phyloP scores from a whole-genome alignment of 176 grass and related monocot genomes.

The Zea luxurians region DNA sequence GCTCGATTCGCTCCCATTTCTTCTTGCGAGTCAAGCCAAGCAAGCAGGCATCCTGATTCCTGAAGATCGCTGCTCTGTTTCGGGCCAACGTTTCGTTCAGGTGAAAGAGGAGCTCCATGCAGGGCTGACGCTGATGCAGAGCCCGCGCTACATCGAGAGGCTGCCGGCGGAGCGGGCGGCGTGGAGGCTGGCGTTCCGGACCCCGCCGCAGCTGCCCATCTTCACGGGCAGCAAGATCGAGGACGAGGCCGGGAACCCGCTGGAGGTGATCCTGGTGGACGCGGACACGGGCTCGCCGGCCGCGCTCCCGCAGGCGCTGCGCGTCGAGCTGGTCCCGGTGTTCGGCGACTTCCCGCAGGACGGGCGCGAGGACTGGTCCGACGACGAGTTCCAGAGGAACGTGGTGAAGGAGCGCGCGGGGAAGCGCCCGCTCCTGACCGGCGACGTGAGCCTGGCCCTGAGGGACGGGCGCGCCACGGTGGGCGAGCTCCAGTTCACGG shows the following conservation, averaged over 20 bases:
- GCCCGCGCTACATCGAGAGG: conserved; percentile 43
- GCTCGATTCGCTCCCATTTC: background rate
- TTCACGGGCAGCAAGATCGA: conserved; percentile 90
- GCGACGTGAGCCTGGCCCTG: conserved; percentile 62
- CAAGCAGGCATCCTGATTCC: conserved; percentile 18
- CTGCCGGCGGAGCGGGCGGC: conserved; percentile 17
- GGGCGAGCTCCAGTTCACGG: conserved; percentile 76
- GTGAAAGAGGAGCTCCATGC: conserved; percentile 84
- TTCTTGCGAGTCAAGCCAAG: background rate
- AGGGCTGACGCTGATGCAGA: conserved; percentile 50
- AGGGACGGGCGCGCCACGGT: conserved; percentile 46
- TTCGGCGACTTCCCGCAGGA: conserved; percentile 60
- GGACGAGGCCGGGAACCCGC: conserved; percentile 26
- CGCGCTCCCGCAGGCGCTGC: conserved; percentile 32
- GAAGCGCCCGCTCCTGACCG: conserved; percentile 78
- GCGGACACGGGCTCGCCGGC: background rate
- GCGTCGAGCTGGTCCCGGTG: conserved; percentile 72
- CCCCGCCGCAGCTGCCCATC: conserved; percentile 43
- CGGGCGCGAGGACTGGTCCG: conserved; percentile 49
- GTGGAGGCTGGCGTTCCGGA: conserved; percentile 58
- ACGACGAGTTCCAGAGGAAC: background rate
- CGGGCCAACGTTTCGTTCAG: conserved; percentile 32
- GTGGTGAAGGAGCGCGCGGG: conserved; percentile 65
- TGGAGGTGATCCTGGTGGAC: conserved; percentile 63
- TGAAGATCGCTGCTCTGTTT: background rate